phyloP scores from a whole-genome alignment of 345 rosid genomes.

The Litchi chinensis region DNA sequence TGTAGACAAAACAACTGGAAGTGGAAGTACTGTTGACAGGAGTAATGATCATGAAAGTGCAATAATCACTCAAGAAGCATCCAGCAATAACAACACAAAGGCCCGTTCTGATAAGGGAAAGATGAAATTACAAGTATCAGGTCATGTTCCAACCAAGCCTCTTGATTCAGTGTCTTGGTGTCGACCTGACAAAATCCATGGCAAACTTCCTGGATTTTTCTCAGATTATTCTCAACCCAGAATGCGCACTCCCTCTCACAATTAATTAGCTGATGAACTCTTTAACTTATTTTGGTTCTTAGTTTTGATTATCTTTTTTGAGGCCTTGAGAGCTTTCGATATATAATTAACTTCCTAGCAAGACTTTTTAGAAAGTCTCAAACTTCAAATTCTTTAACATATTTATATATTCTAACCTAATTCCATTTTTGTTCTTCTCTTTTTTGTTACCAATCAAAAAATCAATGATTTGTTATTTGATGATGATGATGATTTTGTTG shows the following conservation, averaged over 20 bases:
- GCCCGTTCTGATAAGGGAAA: not conserved
- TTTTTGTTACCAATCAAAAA: not conserved
- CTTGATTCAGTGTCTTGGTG: constrained; percentile 31
- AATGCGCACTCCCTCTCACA: constrained; percentile 58
- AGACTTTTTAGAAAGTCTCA: not conserved
- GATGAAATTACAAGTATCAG: not conserved
- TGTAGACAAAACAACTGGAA: not conserved
- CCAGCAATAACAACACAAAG: not conserved
- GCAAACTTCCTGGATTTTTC: constrained; percentile 32
- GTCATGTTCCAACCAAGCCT: constrained; percentile 27
- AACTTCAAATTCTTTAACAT: not conserved
- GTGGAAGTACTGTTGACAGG: not conserved
- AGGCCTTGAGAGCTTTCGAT: not conserved
- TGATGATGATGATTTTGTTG: not conserved
- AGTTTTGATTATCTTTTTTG: not conserved
- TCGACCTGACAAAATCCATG: constrained; percentile 15
- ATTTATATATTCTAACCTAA: no score
- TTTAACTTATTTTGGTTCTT: not conserved
- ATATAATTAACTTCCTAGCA: not conserved
- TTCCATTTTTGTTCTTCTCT: not conserved
- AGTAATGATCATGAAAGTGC: not conserved
- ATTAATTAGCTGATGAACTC: constrained; percentile 19
- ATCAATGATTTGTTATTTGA: not conserved
- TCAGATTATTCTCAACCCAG: constrained; percentile 60
- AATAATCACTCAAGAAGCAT: not conserved